Evolutionary conservation across 2,329 filamentous ascomycete species (phyloP), one percentile per base, ranked within the genome.

Genomic region (Phaeoacremonium minimum): DNA sequence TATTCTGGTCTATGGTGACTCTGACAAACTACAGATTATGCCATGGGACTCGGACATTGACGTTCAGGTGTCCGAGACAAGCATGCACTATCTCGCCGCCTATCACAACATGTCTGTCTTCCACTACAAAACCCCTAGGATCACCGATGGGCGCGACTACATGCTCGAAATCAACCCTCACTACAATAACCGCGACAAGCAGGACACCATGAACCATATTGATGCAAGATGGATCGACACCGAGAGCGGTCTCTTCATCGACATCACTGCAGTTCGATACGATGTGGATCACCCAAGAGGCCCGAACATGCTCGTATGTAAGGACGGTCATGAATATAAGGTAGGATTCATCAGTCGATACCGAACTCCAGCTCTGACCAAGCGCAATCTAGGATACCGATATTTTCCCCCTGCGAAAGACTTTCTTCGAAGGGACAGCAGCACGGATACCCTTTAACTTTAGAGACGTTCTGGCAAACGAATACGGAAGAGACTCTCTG

Each of bases 1-100:
- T n/a, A n/a, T n/a, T n/a, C 13, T 18, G n/a, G n/a, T n/a, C n/a
- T n/a, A n/a, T 28, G 7, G 28, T 32, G 11, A 41, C 35, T 17
- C n/a, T 9, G 14, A 6, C n/a, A 33, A n/a, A n/a, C n/a, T 9
- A n/a, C 48, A 83, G 72, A 73, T 85, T 44, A 73, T 89, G 56
- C 84, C 85, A 1, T 88, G 85, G 85, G 85, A 89, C 55, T 78
- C 78, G 58, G 84, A 89, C 54, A 69, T 87, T 31, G 84, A 90
- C 56, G 83, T 85, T 3, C 85, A 89, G 56, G 75, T 90, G 17
- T 77, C 77, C 6, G 76, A 76, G 41, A 61, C 73, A 16, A 87
- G 83, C 30, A 72, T 91, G 38, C 65, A 69, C 36, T 79, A 76
- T 48, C 68, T 91, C 8, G 84, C 75, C 11, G 67, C 78, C 33